Percentiles rank a stretch among this genome's conserved stretches.
phyloP scores from a whole-genome alignment of 371 early-diverging fungal genomes.

The Massospora cicadina region DNA sequence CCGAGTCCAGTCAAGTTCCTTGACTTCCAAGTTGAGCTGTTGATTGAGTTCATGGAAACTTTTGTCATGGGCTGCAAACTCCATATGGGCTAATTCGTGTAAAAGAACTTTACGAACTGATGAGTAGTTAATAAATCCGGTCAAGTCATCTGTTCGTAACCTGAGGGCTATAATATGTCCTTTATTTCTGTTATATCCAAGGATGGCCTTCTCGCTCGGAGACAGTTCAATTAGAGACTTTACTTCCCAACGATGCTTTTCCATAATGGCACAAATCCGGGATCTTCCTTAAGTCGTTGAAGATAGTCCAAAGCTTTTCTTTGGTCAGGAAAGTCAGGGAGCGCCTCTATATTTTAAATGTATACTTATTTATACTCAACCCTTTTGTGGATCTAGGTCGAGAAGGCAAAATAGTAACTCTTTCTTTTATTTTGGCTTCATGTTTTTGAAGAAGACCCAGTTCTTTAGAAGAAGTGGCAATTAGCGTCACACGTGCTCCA shows the following conservation, averaged over 20 bases:
- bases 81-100: constrained; percentile 81
- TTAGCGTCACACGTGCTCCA: neutral
- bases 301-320: constrained; percentile 43
- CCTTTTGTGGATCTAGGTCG: neutral
- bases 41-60: constrained; percentile 65
- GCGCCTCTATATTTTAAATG: constrained; percentile 45
- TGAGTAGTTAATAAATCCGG: constrained; percentile 70
- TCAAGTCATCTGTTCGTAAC: constrained; percentile 64
- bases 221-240: constrained; percentile 61
- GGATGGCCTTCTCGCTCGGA: constrained; percentile 51
- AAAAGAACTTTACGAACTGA: constrained; percentile 53
- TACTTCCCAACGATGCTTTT: constrained; percentile 51
- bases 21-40: constrained; percentile 51
- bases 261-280: constrained; percentile 61
- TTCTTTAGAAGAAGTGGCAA: neutral
- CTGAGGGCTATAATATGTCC: constrained; percentile 72
- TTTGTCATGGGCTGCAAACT: constrained; percentile 63
- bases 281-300: constrained; percentile 44
- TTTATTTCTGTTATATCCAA: constrained; percentile 74
- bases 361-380: constrained; percentile 23
- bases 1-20: constrained; percentile 13
- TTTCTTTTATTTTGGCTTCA: neutral
- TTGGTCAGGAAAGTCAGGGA: constrained; percentile 36
- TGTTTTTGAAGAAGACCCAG: neutral
- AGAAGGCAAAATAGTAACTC: neutral